These are phyloP conservation scores for Boletus tomentosulus DNA, from an alignment of 768 basidiomycete genomes.

Conservation along the genomic window DNA sequence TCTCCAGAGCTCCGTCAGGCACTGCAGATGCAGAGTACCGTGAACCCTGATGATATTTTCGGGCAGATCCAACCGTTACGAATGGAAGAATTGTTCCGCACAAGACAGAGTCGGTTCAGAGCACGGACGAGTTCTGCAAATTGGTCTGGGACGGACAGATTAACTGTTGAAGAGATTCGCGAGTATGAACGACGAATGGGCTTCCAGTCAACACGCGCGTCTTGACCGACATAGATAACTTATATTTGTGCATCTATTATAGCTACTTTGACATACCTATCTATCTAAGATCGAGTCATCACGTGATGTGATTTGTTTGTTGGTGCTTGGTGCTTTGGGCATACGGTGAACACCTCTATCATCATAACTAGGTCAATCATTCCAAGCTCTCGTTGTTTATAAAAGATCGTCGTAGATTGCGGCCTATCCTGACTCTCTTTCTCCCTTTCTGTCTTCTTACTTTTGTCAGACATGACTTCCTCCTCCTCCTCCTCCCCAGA, in stretches of 20 bases:
- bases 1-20: conserved; percentile 81
- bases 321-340: conserved; percentile 16
- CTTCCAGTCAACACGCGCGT: conserved; percentile 41
- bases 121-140: conserved; percentile 92
- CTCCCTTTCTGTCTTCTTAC: conserved; percentile 27
- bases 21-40: conserved; percentile 75
- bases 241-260: conserved; percentile 6
- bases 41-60: conserved; percentile 90
- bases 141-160: conserved; percentile 88
- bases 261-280: too few species aligned
- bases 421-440: conserved; percentile 27
- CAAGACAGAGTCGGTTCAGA: conserved; percentile 74
- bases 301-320: conserved; percentile 23
- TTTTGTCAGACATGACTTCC: conserved; percentile 53
- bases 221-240: conserved; percentile 13
- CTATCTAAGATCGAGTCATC: background rate
- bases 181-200: conserved; percentile 93
- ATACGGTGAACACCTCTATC: conserved; percentile 22
- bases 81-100: conserved; percentile 94
- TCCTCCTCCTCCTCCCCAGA: conserved; percentile 79
- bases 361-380: conserved; percentile 20
- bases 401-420: conserved; percentile 31
- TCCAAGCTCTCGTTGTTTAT: conserved; percentile 26
- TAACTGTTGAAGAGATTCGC: conserved; percentile 79
- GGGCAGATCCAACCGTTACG: conserved; percentile 79